phyloP scores from a whole-genome alignment of 2,329 filamentous ascomycete species.

The Calonectria honghensis region DNA sequence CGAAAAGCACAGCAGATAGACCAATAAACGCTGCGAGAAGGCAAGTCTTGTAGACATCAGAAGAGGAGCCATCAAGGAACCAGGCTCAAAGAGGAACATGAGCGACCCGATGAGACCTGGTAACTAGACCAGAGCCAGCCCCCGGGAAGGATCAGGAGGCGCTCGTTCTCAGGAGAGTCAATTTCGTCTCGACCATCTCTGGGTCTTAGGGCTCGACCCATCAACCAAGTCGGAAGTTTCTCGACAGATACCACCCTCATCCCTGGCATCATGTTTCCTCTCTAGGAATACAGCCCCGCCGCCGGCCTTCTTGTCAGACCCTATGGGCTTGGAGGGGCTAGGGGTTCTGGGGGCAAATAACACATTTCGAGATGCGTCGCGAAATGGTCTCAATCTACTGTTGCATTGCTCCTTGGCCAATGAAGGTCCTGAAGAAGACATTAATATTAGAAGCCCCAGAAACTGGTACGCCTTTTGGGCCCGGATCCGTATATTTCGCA shows the following conservation, averaged over 20 bases:
- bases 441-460: conserved; percentile 43
- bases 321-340: neutral
- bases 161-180: conserved; percentile 44
- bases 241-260: conserved; percentile 36
- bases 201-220: conserved; percentile 45
- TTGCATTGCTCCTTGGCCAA: conserved; percentile 48
- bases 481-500: conserved; percentile 35
- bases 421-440: conserved; percentile 39
- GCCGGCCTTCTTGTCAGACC: conserved; percentile 33
- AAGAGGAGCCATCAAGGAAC: conserved; percentile 46
- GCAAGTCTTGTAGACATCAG: conserved; percentile 43
- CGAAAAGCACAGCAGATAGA: conserved; percentile 41
- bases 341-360: conserved; percentile 29
- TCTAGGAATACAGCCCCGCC: conserved; percentile 37
- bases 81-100: conserved; percentile 54
- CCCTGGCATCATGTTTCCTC: conserved; percentile 42
- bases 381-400: conserved; percentile 50
- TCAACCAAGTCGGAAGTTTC: conserved; percentile 44
- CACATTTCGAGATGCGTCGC: conserved; percentile 47
- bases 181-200: conserved; percentile 37
- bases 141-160: conserved; percentile 47
- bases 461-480: conserved; percentile 27
- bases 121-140: conserved; percentile 31
- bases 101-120: conserved; percentile 49
- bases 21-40: conserved; percentile 45